Evolutionary conservation across 108 stramenopile species (phyloP), one percentile per base, ranked within the genome.

Genomic region (Cyclotella atomus): DNA sequence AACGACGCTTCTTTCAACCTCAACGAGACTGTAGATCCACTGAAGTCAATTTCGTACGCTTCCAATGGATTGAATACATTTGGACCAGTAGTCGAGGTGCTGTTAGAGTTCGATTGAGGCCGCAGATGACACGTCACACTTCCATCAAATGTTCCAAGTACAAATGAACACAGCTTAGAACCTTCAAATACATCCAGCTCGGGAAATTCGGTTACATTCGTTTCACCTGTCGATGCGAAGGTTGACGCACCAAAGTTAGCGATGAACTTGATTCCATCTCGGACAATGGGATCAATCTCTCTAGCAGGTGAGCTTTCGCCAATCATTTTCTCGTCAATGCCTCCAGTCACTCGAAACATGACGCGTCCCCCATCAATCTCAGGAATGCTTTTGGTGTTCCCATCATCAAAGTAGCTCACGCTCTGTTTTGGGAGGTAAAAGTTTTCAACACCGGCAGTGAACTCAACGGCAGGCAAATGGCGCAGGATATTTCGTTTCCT

Each of bases 181-280:
- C 88, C 89, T 52, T 95, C 92, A 47, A 93, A 93, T 54, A 95
- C 87, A 17, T 95, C 95, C 2, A 95, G 82, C 53, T 95, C 95
- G 0, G 95, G 92, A 81, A 93, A 95, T 71, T 95, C 92, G n/a
- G 86, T 89, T 14, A 95, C 87, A 43, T 72, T 83, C 29, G 88
- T 89, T 70, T 95, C 89, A 43, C 74, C 88, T 6, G 82, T 83
- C 9, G 91, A 67, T 43, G 85, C 55, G 46, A 95, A 79, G 17
- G 87, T 83, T 16, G 75, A 83, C 49, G 89, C 76, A 28, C 85
- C 94, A 71, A 92, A 89, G 67, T 95, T 89, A 23, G 86, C 86
- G 47, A 89, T 68, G 15, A 92, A 59, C 77, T 91, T 88, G 59
- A 95, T 88, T 5, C 94, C 94, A 62, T 94, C 89, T 69, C 68